These are phyloP conservation scores for Agarophyton chilense DNA, from an alignment of 23 red algal species.

Conservation along the genomic window DNA sequence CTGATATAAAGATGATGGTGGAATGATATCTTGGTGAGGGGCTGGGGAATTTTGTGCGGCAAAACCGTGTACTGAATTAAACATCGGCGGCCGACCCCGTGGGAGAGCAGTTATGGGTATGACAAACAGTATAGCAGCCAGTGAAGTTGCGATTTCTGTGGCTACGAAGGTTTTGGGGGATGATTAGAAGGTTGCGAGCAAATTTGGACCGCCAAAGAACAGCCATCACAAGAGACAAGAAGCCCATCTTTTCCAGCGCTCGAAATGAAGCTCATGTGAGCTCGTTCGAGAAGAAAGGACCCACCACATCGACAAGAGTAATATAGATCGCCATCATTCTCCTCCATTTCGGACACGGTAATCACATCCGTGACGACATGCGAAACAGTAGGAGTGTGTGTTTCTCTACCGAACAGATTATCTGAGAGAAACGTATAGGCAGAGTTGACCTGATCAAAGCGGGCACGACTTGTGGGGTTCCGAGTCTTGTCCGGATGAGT, in stretches of 20 bases:
- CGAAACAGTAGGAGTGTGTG: neutral
- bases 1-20: too few species aligned
- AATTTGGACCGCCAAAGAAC: neutral
- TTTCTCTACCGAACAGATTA: neutral
- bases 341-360: neutral
- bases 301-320: neutral
- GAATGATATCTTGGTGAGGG: too few species aligned
- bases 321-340: neutral
- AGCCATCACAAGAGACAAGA: neutral
- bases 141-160: too few species aligned
- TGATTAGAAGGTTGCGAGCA: too few species aligned
- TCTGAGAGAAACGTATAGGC: neutral
- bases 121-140: too few species aligned
- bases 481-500: conserved; percentile 5
- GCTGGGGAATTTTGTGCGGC: too few species aligned
- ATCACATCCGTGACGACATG: neutral
- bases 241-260: neutral
- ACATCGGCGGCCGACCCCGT: too few species aligned
- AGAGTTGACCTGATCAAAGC: neutral
- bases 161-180: too few species aligned
- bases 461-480: neutral
- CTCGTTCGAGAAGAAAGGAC: neutral
- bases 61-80: too few species aligned
- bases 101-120: too few species aligned
- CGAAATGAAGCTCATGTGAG: neutral